Percentiles rank a stretch among this genome's conserved stretches.
Evolutionary conservation across 176 grass and related monocot species (phyloP).

Genomic region (Luzula sylvatica): DNA sequence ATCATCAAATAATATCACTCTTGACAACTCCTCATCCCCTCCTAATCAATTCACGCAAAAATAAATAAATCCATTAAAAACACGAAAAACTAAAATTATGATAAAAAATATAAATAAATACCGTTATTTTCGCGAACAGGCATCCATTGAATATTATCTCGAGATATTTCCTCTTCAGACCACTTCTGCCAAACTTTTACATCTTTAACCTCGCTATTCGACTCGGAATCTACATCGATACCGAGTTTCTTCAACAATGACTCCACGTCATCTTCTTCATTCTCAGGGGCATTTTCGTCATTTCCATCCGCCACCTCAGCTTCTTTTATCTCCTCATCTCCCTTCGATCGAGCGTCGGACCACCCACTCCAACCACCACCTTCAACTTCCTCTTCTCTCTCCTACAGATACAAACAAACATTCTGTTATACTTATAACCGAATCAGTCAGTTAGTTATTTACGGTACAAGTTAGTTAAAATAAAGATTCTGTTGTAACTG

Average conservation of each 20-base stretch:
- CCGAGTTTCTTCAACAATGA: constrained; percentile 83
- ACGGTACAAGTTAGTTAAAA: neutral
- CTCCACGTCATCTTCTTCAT: constrained; percentile 72
- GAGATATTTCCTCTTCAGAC: constrained; percentile 59
- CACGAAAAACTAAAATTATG: neutral
- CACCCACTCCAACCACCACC: constrained; percentile 80
- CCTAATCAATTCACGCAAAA: constrained; percentile 27
- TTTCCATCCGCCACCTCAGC: constrained; percentile 31
- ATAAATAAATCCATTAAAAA: constrained; percentile 23
- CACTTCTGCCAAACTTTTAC: constrained; percentile 92
- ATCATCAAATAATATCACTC: constrained; percentile 96
- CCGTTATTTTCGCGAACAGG: constrained; percentile 66
- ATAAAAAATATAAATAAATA: constrained; percentile 30
- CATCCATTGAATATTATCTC: constrained; percentile 85
- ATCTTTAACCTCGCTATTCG: constrained; percentile 81
- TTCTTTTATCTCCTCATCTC: constrained; percentile 28
- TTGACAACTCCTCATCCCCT: constrained; percentile 60
- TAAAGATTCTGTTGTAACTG: neutral
- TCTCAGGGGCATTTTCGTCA: constrained; percentile 32
- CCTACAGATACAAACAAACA: constrained; percentile 41
- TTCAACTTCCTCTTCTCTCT: constrained; percentile 51
- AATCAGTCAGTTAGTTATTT: no score
- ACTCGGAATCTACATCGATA: constrained; percentile 71
- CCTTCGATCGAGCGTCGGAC: constrained; percentile 59
- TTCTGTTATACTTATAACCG: constrained; percentile 16